Conservation (phyloP, 129 eudicot species). For the Lonicera japonica region DNA sequence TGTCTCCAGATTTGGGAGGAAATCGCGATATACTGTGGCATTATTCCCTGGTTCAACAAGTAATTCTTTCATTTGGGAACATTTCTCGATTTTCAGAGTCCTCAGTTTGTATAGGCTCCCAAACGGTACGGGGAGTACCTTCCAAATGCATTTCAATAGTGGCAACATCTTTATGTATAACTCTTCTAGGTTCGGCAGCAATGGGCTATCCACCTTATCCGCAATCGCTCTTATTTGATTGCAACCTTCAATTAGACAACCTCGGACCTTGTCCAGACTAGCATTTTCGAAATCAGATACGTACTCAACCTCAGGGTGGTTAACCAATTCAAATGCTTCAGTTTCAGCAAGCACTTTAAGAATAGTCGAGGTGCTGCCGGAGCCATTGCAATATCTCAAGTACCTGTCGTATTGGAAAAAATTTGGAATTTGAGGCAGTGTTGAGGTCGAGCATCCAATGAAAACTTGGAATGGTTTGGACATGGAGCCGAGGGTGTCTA, state of each 20-base stretch:
- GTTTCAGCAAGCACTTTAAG: slow-evolving; percentile 10
- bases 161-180: slow-evolving; percentile 21
- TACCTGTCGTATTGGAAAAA: slow-evolving; percentile 13
- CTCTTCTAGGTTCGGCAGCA: slow-evolving; percentile 13
- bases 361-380: slow-evolving; percentile 6
- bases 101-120: slow-evolving; percentile 14
- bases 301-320: slow-evolving; percentile 18
- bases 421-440: slow-evolving; percentile 15
- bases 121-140: slow-evolving; percentile 13
- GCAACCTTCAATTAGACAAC: slow-evolving; percentile 20
- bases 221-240: slow-evolving; percentile 14
- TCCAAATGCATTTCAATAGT: slow-evolving; percentile 9
- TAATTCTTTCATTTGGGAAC: slow-evolving; percentile 13
- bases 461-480: slow-evolving; percentile 10
- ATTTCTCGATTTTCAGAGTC: slow-evolving; percentile 14
- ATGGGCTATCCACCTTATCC: not conserved
- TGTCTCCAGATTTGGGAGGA: slow-evolving; percentile 19
- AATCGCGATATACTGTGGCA: not conserved
- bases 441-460: slow-evolving; percentile 12
- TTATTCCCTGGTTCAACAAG: not conserved
- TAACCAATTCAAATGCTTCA: slow-evolving; percentile 19
- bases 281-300: slow-evolving; percentile 3
- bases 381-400: slow-evolving; percentile 5
- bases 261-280: slow-evolving; percentile 13
- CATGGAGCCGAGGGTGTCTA: not conserved